Evolutionary conservation across 331 rosid genomes (phyloP).

Genomic region (Malus hybrid): DNA sequence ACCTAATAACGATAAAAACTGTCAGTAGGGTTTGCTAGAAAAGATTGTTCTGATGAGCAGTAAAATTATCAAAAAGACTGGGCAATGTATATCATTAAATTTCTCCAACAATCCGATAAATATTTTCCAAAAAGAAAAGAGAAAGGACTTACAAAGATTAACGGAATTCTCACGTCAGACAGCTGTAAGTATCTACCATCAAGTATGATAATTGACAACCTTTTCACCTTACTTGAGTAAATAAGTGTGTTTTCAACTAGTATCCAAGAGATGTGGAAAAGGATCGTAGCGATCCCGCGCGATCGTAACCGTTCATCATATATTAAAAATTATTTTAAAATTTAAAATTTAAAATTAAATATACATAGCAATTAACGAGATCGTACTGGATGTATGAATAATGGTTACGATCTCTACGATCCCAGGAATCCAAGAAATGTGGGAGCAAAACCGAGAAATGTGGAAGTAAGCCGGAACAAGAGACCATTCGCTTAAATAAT

Average conservation of each 20-base stretch:
- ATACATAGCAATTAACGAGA: no score
- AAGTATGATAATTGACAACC: slow-evolving; percentile 23
- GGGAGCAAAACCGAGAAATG: slow-evolving; percentile 88
- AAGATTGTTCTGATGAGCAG: not conserved
- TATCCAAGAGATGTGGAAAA: slow-evolving; percentile 75
- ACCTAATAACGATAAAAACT: slow-evolving; percentile 37
- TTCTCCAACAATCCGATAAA: not conserved
- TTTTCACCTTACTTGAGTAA: slow-evolving; percentile 36
- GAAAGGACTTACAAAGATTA: slow-evolving; percentile 57
- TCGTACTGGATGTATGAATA: no score
- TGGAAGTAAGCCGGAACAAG: slow-evolving; percentile 70
- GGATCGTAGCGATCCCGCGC: slow-evolving; percentile 62
- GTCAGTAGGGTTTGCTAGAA: not conserved
- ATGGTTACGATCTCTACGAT: no score
- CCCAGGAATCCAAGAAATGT: slow-evolving; percentile 38
- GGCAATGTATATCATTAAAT: not conserved
- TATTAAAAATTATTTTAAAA: no score
- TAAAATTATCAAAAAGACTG: slow-evolving; percentile 4
- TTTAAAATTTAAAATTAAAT: no score
- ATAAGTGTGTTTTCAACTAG: slow-evolving; percentile 75
- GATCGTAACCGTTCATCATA: no score
- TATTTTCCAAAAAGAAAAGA: not conserved
- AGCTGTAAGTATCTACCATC: slow-evolving; percentile 64
- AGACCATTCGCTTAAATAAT: slow-evolving; percentile 60
- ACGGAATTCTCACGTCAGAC: slow-evolving; percentile 69